A percentile compares a stretch with the other conserved stretches of the same genome.
Conservation (phyloP, 805 yeast species). For the Isabelozyma gotoi region DNA sequence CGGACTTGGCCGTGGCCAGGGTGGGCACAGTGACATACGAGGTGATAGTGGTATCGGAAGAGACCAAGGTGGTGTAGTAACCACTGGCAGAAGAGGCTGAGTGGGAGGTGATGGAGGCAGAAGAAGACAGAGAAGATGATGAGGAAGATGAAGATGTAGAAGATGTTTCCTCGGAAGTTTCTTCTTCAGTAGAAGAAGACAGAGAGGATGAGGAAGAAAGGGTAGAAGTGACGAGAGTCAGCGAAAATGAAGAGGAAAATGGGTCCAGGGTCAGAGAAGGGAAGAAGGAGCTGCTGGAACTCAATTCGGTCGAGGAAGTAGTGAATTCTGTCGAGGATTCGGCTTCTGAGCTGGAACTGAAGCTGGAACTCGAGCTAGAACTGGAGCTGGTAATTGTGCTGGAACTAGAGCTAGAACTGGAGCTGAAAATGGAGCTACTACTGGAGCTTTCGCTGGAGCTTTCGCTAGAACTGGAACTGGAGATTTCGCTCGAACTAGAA, state of each 20-base stretch:
- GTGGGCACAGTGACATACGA: slow-evolving; percentile 40
- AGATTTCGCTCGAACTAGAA: background rate
- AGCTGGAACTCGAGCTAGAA: background rate
- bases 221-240: background rate
- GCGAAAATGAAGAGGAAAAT: background rate
- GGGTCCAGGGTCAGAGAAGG: background rate
- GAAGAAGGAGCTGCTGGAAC: background rate
- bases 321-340: no score
- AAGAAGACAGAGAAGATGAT: slow-evolving; percentile 4
- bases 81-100: slow-evolving; percentile 9
- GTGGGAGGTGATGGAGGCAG: background rate
- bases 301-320: no score
- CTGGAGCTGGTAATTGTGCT: background rate
- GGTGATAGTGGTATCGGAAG: slow-evolving; percentile 37
- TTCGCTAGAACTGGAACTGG: background rate
- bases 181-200: slow-evolving; percentile 3
- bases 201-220: background rate
- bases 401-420: background rate
- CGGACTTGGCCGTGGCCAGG: slow-evolving; percentile 15
- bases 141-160: slow-evolving; percentile 3
- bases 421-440: background rate
- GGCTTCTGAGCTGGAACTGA: background rate
- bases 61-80: slow-evolving; percentile 6
- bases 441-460: background rate
- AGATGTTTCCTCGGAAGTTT: background rate